Evolutionary conservation across 345 rosid species (phyloP), one percentile per base, ranked within the genome.

Genomic region (Populus deltoides): DNA sequence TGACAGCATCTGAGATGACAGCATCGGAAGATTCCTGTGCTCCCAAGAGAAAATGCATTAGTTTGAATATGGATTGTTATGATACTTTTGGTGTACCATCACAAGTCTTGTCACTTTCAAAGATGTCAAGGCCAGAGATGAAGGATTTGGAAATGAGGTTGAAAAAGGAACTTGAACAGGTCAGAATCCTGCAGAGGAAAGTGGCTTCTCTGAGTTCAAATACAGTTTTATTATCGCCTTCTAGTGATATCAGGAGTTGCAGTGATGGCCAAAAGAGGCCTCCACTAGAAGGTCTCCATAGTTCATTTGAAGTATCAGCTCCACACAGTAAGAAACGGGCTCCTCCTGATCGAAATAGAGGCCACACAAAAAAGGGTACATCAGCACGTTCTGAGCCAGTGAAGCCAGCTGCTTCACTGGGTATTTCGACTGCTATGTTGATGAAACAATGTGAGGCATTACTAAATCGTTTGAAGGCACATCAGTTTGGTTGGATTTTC

Each of bases 401-500:
- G 55, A 87, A 83, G 79, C 66, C 47, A 24, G 77, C 83, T 77
- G 84, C 80, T 59, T 55, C 86, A 8, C 81, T 68, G 10, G 77
- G 71, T 74, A 68, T 78, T 68, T 80, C 90, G 1, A 59, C 71
- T 77, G 81, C 81, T 22, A 39, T 78, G 74, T 43, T 88, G 72
- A 83, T 92, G 97, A 91, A 92, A 81, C 93, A 91, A 71, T 93
- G 97, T 79, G 92, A 88, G 68, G 68, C 79, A 35, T 83, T 95
- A 79, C 84, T 92, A 55, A 81, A 77, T 59, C 88, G 92, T 12
- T 67, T 95, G 77, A 92, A 89, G 94, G 69, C 85, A 1, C 97
- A 95, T 82, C 86, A 87, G 65, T 83, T 43, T 75, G 88, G 90
- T 63, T 91, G 92, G 93, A 83, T 86, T 66, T 93, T 93, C 79